Percentiles rank a stretch among this genome's conserved stretches.
These are phyloP conservation scores for Caloboletus firmus DNA, from an alignment of 1,284 basidiomycete genomes.

Conservation along the genomic window DNA sequence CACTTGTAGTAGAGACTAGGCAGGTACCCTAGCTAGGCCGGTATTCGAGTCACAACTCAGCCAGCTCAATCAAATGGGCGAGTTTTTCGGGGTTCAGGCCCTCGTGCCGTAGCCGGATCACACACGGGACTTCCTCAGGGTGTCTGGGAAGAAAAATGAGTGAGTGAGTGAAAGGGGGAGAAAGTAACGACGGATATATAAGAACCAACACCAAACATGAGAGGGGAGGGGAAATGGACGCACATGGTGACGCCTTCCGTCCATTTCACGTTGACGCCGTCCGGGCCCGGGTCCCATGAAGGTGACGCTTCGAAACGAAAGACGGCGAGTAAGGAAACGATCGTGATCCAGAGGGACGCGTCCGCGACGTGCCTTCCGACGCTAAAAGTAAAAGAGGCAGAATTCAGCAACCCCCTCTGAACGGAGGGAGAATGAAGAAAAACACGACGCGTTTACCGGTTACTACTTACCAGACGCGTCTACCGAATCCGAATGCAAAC, in stretches of 20 bases:
- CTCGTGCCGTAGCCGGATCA: slow-evolving; percentile 14
- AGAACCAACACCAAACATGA: background rate
- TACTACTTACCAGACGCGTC: slow-evolving; percentile 40
- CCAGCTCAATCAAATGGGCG: slow-evolving; percentile 10
- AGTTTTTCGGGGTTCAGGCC: slow-evolving; percentile 11
- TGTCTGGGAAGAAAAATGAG: slow-evolving; percentile 7
- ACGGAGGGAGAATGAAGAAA: no score
- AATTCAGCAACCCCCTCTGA: background rate
- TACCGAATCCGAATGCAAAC: slow-evolving; percentile 48
- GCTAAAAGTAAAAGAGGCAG: background rate
- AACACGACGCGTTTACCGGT: background rate
- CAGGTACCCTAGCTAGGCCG: background rate
- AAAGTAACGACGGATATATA: background rate
- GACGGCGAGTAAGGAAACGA: slow-evolving; percentile 22
- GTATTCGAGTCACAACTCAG: slow-evolving; percentile 1
- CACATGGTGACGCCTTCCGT: slow-evolving; percentile 25
- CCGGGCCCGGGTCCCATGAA: slow-evolving; percentile 23
- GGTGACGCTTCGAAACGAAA: slow-evolving; percentile 18
- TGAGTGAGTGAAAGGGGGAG: background rate
- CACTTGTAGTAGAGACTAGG: background rate
- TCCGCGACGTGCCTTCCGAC: slow-evolving; percentile 45
- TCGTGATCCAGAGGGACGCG: slow-evolving; percentile 25
- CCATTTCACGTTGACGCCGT: slow-evolving; percentile 28
- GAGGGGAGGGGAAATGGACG: slow-evolving; percentile 3
- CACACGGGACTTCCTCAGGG: slow-evolving; percentile 17